A percentile compares a stretch with the other conserved stretches of the same genome.
phyloP scores from a whole-genome alignment of 495 filamentous ascomycete genomes.

The Daldinia bambusicola region DNA sequence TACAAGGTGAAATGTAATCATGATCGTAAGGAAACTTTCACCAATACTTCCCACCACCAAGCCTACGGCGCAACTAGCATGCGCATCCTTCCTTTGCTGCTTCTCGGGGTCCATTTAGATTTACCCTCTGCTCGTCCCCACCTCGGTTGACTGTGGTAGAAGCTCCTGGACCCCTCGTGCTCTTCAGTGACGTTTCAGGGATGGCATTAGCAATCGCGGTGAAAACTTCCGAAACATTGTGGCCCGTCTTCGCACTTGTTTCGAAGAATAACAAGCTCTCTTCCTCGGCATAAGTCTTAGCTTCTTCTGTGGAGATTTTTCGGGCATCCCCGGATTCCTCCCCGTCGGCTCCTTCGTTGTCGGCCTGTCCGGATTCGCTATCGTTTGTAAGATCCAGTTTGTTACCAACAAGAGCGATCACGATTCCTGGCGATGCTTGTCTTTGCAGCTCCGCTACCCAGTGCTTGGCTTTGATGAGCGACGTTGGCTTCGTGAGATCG shows the following conservation, averaged over 20 bases:
- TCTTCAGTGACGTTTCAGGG: slow-evolving; percentile 94
- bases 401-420: slow-evolving; percentile 97
- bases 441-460: slow-evolving; percentile 98
- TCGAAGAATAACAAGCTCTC: slow-evolving; percentile 95
- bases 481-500: slow-evolving; percentile 96
- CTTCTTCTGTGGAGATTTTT: slow-evolving; percentile 87
- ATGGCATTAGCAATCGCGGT: slow-evolving; percentile 98
- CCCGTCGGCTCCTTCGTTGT: slow-evolving; percentile 59
- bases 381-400: slow-evolving; percentile 88
- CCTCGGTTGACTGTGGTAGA: slow-evolving; percentile 62
- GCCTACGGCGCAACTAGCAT: slow-evolving; percentile 64
- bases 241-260: slow-evolving; percentile 95
- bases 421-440: slow-evolving; percentile 96
- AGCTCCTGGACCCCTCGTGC: slow-evolving; percentile 72
- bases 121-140: slow-evolving; percentile 75
- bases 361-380: slow-evolving; percentile 54
- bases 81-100: slow-evolving; percentile 90
- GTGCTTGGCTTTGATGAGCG: slow-evolving; percentile 94
- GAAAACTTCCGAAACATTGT: slow-evolving; percentile 94
- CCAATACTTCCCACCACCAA: slow-evolving; percentile 6
- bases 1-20: slow-evolving; percentile 47
- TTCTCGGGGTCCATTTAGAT: slow-evolving; percentile 69
- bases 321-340: slow-evolving; percentile 81
- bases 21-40: slow-evolving; percentile 27
- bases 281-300: slow-evolving; percentile 93